These are phyloP conservation scores for Saccharata proteae DNA, from an alignment of 2,329 filamentous ascomycete genomes.

Conservation along the genomic window DNA sequence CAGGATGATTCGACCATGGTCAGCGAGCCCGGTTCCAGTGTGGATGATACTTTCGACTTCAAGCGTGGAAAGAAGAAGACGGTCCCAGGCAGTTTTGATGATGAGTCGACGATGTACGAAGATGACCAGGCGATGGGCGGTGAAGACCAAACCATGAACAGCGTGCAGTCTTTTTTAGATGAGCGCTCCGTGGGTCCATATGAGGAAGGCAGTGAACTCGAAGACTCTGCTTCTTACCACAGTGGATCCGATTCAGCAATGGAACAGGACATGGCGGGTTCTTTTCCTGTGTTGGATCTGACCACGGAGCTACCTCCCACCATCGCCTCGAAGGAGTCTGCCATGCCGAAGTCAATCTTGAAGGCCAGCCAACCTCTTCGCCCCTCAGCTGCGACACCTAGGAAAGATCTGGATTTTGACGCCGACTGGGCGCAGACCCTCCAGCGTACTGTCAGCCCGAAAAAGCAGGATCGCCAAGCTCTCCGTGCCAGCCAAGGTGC, in stretches of 20 bases:
- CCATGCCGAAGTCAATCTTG: constrained; percentile 36
- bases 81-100: constrained; percentile 73
- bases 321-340: constrained; percentile 18
- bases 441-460: constrained; percentile 84
- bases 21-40: constrained; percentile 30
- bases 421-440: constrained; percentile 92
- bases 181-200: constrained; percentile 70
- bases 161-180: constrained; percentile 75
- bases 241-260: constrained; percentile 62
- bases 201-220: constrained; percentile 45
- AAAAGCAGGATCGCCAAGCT: constrained; percentile 75
- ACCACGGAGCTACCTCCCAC: constrained; percentile 57
- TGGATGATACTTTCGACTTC: constrained; percentile 45
- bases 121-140: constrained; percentile 36
- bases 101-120: constrained; percentile 42
- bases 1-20: constrained; percentile 22
- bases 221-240: constrained; percentile 49
- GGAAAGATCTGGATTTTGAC: constrained; percentile 46
- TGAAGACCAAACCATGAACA: constrained; percentile 21
- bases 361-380: constrained; percentile 27
- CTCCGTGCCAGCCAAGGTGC: constrained; percentile 53
- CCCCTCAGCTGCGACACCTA: constrained; percentile 36
- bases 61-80: constrained; percentile 37
- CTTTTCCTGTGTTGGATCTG: constrained; percentile 60
- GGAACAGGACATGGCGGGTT: constrained; percentile 64